Evolutionary conservation across 495 filamentous ascomycete species (phyloP).

Genomic region (Thozetella sp.): DNA sequence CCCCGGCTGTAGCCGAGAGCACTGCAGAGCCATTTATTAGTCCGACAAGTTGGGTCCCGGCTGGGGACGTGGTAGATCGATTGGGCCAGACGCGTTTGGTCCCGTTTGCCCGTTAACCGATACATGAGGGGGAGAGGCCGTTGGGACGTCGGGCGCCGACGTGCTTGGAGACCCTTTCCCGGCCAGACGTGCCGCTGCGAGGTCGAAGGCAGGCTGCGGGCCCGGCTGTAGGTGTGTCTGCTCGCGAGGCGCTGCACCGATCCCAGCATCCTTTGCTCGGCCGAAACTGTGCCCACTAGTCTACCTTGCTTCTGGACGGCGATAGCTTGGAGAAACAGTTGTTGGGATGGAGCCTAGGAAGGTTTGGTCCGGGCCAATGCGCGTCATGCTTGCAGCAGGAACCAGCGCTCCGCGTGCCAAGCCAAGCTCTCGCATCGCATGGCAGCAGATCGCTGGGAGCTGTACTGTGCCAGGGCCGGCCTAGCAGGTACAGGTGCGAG

Average conservation of each 20-base stretch:
- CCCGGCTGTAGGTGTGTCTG: no score
- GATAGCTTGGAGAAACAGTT: not conserved
- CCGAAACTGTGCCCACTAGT: no score
- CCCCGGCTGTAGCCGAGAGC: not conserved
- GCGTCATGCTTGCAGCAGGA: not conserved
- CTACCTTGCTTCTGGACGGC: no score
- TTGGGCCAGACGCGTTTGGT: not conserved
- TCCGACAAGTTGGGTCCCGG: not conserved
- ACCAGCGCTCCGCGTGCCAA: no score
- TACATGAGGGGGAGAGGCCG: not conserved
- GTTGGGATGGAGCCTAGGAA: not conserved
- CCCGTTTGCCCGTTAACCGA: not conserved
- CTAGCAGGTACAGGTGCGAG: no score
- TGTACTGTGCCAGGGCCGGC: not conserved
- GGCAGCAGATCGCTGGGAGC: not conserved
- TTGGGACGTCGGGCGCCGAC: not conserved
- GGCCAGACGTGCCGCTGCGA: no score
- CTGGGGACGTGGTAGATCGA: not conserved
- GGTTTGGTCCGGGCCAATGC: not conserved
- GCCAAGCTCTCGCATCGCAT: no score
- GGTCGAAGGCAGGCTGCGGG: no score
- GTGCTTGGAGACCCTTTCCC: no score
- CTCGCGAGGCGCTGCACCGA: no score
- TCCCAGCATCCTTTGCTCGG: no score
- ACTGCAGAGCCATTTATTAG: not conserved